These are phyloP conservation scores for Primulina tabacum DNA, from an alignment of 257 asterid genomes.

Conservation along the genomic window DNA sequence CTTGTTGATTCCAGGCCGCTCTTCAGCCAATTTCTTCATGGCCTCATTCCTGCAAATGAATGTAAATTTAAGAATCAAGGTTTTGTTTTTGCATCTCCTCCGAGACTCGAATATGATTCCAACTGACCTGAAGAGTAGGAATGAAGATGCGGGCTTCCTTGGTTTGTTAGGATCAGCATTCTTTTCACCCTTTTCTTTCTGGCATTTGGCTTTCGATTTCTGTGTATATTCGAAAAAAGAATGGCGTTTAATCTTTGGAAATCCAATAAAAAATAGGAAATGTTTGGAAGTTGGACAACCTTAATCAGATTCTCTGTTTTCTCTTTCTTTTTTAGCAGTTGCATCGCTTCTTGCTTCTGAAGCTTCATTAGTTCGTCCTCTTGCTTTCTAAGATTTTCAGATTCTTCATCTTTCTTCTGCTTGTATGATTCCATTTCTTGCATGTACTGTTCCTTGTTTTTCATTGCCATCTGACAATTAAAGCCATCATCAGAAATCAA, in stretches of 20 bases:
- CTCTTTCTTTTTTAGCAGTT: slow-evolving; percentile 85
- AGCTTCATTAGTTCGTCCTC: slow-evolving; percentile 72
- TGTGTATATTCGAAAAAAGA: slow-evolving; percentile 9
- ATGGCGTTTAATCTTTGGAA: background rate
- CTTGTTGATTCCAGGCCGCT: slow-evolving; percentile 59
- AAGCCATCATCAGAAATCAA: background rate
- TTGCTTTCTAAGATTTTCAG: slow-evolving; percentile 45
- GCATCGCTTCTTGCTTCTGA: slow-evolving; percentile 88
- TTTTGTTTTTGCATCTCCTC: background rate
- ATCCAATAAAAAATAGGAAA: background rate
- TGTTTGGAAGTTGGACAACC: slow-evolving; percentile 31
- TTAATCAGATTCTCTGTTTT: slow-evolving; percentile 70
- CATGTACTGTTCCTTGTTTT: slow-evolving; percentile 56
- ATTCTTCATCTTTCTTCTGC: slow-evolving; percentile 76
- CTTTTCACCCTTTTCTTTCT: slow-evolving; percentile 50
- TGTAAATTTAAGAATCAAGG: background rate
- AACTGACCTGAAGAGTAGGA: slow-evolving; percentile 53
- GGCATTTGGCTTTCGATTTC: slow-evolving; percentile 67
- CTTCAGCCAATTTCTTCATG: slow-evolving; percentile 54
- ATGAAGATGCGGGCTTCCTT: slow-evolving; percentile 85
- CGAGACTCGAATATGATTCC: background rate
- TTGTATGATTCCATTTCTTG: slow-evolving; percentile 76
- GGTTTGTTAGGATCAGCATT: slow-evolving; percentile 80
- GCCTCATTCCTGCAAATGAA: slow-evolving; percentile 50
- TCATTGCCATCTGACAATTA: slow-evolving; percentile 50